These are phyloP conservation scores for Solanum peruvianum DNA, from an alignment of 257 asterid species.

Conservation along the genomic window DNA sequence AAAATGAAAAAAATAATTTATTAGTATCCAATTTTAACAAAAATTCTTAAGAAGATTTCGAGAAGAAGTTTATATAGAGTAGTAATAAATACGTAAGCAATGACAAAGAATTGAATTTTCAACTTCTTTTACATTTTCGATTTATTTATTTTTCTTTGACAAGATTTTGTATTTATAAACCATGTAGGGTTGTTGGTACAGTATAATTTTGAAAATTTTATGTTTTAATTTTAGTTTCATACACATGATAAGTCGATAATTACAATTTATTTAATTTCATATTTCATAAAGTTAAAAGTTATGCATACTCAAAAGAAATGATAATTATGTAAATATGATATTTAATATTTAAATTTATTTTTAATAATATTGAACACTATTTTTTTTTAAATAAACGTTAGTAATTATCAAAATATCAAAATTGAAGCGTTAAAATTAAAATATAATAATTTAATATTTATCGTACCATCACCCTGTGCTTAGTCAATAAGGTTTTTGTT, in stretches of 20 bases:
- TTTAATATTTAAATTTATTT: not conserved
- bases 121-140: not conserved
- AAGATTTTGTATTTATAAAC: not conserved
- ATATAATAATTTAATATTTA: not conserved
- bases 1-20: no score
- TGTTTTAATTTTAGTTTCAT: not conserved
- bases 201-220: not conserved
- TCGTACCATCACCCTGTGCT: not conserved
- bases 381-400: not conserved
- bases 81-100: not conserved
- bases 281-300: not conserved
- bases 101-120: not conserved
- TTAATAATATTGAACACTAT: not conserved
- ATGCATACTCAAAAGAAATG: accelerated
- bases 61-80: not conserved
- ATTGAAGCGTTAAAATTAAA: not conserved
- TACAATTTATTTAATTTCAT: not conserved
- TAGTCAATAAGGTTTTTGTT: not conserved
- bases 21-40: not conserved
- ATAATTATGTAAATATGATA: not conserved
- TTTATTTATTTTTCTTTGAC: not conserved
- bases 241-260: not conserved
- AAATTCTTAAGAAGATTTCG: not conserved
- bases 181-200: not conserved
- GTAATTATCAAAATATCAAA: not conserved